Percentiles rank a stretch among this genome's conserved stretches.
phyloP scores from a whole-genome alignment of 2,329 filamentous ascomycete genomes.

The Leptographium lundbergii region DNA sequence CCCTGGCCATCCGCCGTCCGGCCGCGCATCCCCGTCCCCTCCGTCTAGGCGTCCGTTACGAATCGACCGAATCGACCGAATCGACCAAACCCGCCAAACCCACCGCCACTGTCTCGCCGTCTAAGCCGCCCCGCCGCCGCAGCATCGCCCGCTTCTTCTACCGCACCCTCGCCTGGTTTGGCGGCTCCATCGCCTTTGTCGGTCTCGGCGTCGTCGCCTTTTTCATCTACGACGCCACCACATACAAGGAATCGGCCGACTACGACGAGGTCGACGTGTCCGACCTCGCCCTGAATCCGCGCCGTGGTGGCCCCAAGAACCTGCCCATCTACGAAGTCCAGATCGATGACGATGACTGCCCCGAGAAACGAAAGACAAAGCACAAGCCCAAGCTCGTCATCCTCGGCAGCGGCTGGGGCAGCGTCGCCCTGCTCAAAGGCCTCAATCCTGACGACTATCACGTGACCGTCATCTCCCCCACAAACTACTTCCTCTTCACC shows the following conservation, averaged over 20 bases:
- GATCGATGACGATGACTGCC: conserved; percentile 85
- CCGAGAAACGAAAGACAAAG: conserved; percentile 56
- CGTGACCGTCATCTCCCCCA: conserved; percentile 85
- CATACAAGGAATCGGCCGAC: conserved; percentile 62
- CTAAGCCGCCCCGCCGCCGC: conserved; percentile 30
- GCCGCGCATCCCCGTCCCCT: background rate
- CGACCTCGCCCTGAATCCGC: conserved; percentile 66
- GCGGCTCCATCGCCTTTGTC: conserved; percentile 61
- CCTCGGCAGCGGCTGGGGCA: conserved; percentile 88
- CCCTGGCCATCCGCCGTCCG: background rate
- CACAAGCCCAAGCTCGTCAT: conserved; percentile 90
- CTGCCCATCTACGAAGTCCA: conserved; percentile 79
- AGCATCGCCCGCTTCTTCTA: conserved; percentile 47
- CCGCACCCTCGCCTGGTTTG: conserved; percentile 57
- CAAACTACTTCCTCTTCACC: conserved; percentile 96
- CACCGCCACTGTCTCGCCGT: background rate
- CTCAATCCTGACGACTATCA: conserved; percentile 87
- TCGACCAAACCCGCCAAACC: background rate
- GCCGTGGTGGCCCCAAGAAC: conserved; percentile 84
- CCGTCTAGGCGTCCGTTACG: background rate
- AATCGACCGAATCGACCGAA: background rate
- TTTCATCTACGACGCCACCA: conserved; percentile 88
- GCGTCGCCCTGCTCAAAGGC: conserved; percentile 81
- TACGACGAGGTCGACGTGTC: conserved; percentile 71
- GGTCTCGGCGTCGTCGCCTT: conserved; percentile 64